Conservation (phyloP, 805 yeast species). For the Cyberlindnera veronae region DNA sequence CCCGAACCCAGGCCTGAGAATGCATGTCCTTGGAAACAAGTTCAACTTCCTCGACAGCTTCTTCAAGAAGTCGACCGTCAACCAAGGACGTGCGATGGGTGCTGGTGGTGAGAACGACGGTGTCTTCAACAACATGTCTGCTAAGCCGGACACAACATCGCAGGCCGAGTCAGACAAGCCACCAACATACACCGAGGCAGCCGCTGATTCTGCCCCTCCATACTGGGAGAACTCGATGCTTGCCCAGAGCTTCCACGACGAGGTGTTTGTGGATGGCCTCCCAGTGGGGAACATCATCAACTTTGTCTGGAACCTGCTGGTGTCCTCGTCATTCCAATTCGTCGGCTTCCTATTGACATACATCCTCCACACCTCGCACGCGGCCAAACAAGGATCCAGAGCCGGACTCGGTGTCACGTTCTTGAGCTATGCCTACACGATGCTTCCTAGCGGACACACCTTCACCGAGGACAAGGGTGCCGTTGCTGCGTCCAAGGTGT, state of each 20-base stretch:
- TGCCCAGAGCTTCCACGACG: conserved; percentile 75
- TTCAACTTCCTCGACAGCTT: conserved; percentile 39
- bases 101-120: conserved; percentile 65
- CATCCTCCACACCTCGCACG: conserved; percentile 91
- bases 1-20: conserved; percentile 1
- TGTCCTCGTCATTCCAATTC: conserved; percentile 88
- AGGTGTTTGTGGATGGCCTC: conserved; percentile 88
- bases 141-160: conserved; percentile 65
- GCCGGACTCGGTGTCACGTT: conserved; percentile 88
- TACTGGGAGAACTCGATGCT: conserved; percentile 92
- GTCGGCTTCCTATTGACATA: conserved; percentile 91
- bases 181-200: conserved; percentile 93
- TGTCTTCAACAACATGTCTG: conserved; percentile 86
- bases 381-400: conserved; percentile 92
- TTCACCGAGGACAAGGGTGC: conserved; percentile 23
- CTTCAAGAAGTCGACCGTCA: conserved; percentile 24
- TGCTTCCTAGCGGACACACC: conserved; percentile 42
- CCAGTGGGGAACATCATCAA: conserved; percentile 93
- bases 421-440: conserved; percentile 61
- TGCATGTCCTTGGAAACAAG: conserved; percentile 30
- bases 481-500: conserved; percentile 36
- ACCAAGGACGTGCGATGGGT: conserved; percentile 10
- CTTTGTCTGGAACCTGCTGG: conserved; percentile 84
- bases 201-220: conserved; percentile 91
- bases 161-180: conserved; percentile 47